Base-by-base conservation (phyloP, 2,329 filamentous ascomycete genomes). In the Colletotrichum phormii region DNA sequence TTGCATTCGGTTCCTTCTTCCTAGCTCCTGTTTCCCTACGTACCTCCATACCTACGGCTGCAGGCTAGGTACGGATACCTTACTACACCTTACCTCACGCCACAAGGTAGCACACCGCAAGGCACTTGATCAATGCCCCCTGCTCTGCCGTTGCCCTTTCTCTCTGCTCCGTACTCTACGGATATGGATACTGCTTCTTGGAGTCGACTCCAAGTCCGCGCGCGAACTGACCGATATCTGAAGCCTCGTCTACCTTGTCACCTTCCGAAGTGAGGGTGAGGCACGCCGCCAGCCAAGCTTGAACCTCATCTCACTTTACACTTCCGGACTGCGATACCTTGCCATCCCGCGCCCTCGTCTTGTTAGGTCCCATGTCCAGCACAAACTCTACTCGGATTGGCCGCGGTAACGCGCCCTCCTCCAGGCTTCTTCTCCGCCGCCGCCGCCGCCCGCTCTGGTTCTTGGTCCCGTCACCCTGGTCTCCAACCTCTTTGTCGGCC, bases 1-100 rank as follows among this genome's bases (percentile, higher is more conserved):
- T 72, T 72, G 66, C 66, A 72, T 64, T 64, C 70, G 60, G 66
- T 57, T 64, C 60, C 70, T 61, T 64, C 54, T 64, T 64, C 60
- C 59, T 69, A 69, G 64, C 69, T 49, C 31, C 42, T 64, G 63
- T 31, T 22, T 61, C 64, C 64, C n/a, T 61, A 51, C 46, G 8
- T 49, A 49, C 37, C 37, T 18, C 37, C 37, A 42, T 42, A 13
- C 37, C 37, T 42, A 13, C 15, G 37, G 6, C 15, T 42, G 37
- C 37, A 42, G 13, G 13, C 42, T 49, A n/a, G 7, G 42, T 49
- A 9, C 18, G 42, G 15, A 49, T 49, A 49, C 15, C 42, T 49
- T 9, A 31, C 33, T 37, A n/a, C 31, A 42, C 26, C 67, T 37
- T 54, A n/a, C 24, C 13, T 22, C 42, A n/a, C 29, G 33, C 31